Evolutionary conservation across 768 basidiomycete genomes (phyloP).

Genomic region (Mrakia blollopis): DNA sequence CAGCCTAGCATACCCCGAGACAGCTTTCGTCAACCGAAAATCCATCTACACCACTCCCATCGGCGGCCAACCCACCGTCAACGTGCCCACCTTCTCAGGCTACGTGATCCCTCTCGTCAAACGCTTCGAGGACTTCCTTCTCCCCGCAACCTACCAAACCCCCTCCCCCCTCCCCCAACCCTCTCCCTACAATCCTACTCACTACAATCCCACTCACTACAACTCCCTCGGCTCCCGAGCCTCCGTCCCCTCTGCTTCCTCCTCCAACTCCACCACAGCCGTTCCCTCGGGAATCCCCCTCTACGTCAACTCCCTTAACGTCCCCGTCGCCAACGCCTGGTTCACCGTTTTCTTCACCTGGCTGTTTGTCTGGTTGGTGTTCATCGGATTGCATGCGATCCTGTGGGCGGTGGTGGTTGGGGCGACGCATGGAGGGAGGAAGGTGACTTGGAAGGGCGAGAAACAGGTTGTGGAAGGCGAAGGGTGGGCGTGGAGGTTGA

Average conservation of each 20-base stretch:
- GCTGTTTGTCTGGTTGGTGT: slow-evolving; percentile 64
- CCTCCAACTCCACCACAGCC: slow-evolving; percentile 39
- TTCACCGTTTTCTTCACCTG: slow-evolving; percentile 76
- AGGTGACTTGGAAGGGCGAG: slow-evolving; percentile 12
- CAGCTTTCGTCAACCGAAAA: slow-evolving; percentile 72
- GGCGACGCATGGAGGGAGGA: slow-evolving; percentile 36
- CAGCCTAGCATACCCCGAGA: slow-evolving; percentile 50
- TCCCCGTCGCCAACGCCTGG: slow-evolving; percentile 82
- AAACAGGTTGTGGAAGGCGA: neutral
- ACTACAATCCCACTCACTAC: too few relatives aligned
- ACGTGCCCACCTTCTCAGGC: slow-evolving; percentile 14
- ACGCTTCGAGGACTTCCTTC: slow-evolving; percentile 38
- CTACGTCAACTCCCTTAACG: slow-evolving; percentile 68
- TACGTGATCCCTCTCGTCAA: slow-evolving; percentile 28
- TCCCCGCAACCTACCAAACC: slow-evolving; percentile 22
- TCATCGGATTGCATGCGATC: slow-evolving; percentile 52
- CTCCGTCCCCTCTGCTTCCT: slow-evolving; percentile 35
- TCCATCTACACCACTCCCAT: slow-evolving; percentile 14
- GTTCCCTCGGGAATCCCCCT: slow-evolving; percentile 75
- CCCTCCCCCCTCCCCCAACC: slow-evolving; percentile 2
- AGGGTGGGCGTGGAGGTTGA: slow-evolving; percentile 22
- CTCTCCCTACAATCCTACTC: too few relatives aligned
- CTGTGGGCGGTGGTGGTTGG: slow-evolving; percentile 51
- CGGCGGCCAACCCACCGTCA: slow-evolving; percentile 1
- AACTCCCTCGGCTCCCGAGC: slow-evolving; percentile 35